phyloP scores from a whole-genome alignment of 2,329 filamentous ascomycete genomes.

The Thyridium curvatum region DNA sequence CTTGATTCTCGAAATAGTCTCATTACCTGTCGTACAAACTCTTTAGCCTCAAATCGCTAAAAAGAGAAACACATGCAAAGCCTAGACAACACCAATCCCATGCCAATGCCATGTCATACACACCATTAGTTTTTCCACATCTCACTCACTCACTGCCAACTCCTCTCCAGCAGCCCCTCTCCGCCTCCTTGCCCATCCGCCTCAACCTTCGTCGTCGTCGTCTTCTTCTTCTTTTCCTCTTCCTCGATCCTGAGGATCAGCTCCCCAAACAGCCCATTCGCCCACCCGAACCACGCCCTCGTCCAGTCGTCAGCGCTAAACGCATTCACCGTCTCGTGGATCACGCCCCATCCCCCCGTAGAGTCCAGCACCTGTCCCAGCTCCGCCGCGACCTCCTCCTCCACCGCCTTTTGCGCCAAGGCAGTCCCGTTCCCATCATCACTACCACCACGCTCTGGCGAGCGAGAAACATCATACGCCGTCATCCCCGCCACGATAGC shows the following conservation, averaged over 20 bases:
- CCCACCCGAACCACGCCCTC: conserved; percentile 40
- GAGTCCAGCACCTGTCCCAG: conserved; percentile 31
- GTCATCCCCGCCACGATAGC: conserved; percentile 47
- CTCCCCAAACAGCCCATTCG: conserved; percentile 35
- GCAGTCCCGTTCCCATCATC: conserved; percentile 19
- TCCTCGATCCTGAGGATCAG: conserved; percentile 26
- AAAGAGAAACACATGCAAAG: no score
- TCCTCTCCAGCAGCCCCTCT: conserved; percentile 17
- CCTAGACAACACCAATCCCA: no score
- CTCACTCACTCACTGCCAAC: conserved; percentile 23
- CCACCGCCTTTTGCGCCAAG: neutral
- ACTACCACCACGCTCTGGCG: no score
- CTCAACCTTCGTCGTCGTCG: conserved; percentile 2
- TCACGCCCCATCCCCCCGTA: conserved; percentile 33
- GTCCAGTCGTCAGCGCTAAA: conserved; percentile 33
- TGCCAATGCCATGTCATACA: no score
- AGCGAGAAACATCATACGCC: conserved; percentile 20
- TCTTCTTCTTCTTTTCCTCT: conserved; percentile 14
- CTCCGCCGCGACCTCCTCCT: conserved; percentile 23
- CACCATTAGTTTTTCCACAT: no score
- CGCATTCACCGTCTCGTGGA: conserved; percentile 41
- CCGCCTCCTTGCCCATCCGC: no score
- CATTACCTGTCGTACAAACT: no score
- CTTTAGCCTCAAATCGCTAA: no score
- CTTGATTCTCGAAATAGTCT: no score